Evolutionary conservation across 345 rosid species (phyloP), one percentile per base, ranked within the genome.

Genomic region (Noccaea bulbosa): DNA sequence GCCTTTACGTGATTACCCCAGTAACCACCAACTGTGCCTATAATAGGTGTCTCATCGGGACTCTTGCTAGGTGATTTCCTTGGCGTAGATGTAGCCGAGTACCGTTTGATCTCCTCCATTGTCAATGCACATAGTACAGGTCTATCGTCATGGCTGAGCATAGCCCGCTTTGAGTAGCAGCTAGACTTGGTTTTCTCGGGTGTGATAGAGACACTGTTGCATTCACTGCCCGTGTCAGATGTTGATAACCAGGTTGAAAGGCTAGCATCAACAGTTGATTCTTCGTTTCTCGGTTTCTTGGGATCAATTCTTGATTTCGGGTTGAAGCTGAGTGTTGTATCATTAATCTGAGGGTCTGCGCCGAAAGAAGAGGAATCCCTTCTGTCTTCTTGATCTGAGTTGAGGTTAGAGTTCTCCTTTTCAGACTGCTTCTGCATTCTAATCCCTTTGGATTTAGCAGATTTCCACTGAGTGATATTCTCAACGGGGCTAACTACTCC

Each of bases 381-480:
- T 30, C 30, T 24, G 45, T 75, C 80, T 52, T 81, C 79, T 58
- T 77, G 70, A 22, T 77, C 86, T 17, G 75, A 67, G 35, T 55
- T 33, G 60, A 76, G 55, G 43, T 71, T 62, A 15, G 77, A 47
- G 68, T 94, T 92, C 80, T 94, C 97, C 84, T 94, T 94, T 73
- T 74, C 88, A 27, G 74, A 81, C 76, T 77, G 61, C 50, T 78
- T 67, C 34, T 53, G 83, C 0, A 72, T 73, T 2, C 73, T 81
- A 38, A 68, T 79, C 64, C 82, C 89, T 70, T 77, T 84, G 1
- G 84, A 76, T 70, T 91, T 89, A 65, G 85, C 84, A 15, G 92
- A 85, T 73, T 82, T 91, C 99, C 98, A 94, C 76, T 91, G 99
- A 69, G 85, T 80, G n/a, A 92, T 85, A 77, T 91, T 94, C 78